Base-by-base conservation (phyloP, 148 eudicot species). In the Cornus controversa region DNA sequence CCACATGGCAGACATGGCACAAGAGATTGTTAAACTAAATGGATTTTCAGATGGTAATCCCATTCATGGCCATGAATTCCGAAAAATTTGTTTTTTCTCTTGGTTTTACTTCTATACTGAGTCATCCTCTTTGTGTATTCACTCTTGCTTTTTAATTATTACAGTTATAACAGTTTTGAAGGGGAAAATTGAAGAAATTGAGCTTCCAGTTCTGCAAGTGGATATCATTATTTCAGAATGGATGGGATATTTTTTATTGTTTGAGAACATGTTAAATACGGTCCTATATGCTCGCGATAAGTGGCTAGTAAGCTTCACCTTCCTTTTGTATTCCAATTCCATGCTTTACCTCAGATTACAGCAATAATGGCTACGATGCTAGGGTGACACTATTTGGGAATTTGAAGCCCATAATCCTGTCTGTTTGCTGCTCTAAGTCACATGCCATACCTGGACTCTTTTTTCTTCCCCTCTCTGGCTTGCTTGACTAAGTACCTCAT, bases 231-330 rank as follows among this genome's bases (percentile, higher is more conserved):
- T 96, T 72, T 96, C 99, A 29, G 99, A 96, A 81, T 96, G 99
- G 99, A 96, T 96, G 99, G 99, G 99, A 66, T 96, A 96, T 85
- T 96, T 96, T 81, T 77, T 96, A 57, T 79, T 96, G 78, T 96
- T 91, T 72, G 99, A 96, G 81, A 96, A 96, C 62, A 96, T 96
- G 99, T 75, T 96, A 71, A 84, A 96, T 84, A 90, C 99, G 28
- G 98, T 96, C 29, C 93, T 96, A 22, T 96, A 90, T 84, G 99
- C 99, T 74, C 98, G 99, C 81, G 95, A 96, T 75, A 96, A 93
- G 74, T 96, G 99, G 98, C 98, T 96, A 20, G 99, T 96, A 91
- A 87, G 95, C 88, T 75, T 4, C 25, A 20, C 27, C 72, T 65
- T 63, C 13, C 29, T n/a, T 22, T 60, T 60, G 25, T 1, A 22